A percentile compares a stretch with the other conserved stretches of the same genome.
These are phyloP conservation scores for Volvox reticuliferus DNA, from an alignment of 139 green algal genomes.

Conservation along the genomic window DNA sequence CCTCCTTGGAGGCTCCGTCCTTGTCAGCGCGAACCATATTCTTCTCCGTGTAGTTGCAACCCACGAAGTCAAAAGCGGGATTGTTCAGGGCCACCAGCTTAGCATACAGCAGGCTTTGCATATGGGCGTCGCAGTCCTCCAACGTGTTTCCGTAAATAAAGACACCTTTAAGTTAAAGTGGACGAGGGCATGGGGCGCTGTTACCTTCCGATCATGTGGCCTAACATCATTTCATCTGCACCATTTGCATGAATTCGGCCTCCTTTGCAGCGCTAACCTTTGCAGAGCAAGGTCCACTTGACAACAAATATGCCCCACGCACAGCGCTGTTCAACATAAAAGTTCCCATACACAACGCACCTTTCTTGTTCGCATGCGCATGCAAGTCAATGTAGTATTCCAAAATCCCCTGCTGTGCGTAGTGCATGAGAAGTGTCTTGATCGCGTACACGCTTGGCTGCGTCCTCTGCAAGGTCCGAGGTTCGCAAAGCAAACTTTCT, in stretches of 20 bases:
- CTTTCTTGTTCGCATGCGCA: constrained; percentile 75
- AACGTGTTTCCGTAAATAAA: constrained; percentile 75
- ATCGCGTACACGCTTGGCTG: constrained; percentile 69
- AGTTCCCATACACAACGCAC: neutral
- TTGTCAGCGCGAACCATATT: constrained; percentile 72
- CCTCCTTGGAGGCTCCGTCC: constrained; percentile 72
- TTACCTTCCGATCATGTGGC: no score
- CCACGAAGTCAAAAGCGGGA: constrained; percentile 60
- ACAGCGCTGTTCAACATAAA: no score
- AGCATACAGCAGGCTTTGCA: constrained; percentile 58
- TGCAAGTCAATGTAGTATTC: constrained; percentile 78
- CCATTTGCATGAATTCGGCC: no score
- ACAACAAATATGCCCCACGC: no score
- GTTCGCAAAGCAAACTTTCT: no score
- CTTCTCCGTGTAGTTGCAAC: constrained; percentile 74
- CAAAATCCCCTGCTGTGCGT: constrained; percentile 47
- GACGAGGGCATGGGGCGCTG: neutral
- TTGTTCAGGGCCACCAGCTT: constrained; percentile 66
- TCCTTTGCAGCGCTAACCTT: no score
- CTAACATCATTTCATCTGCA: no score
- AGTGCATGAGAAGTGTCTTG: constrained; percentile 63
- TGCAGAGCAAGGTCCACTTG: no score
- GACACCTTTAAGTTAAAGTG: constrained; percentile 38
- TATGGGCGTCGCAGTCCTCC: constrained; percentile 46
- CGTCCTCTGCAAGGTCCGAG: constrained; percentile 32